Evolutionary conservation across 2,329 filamentous ascomycete genomes (phyloP).

Genomic region (Penicillium sp.): DNA sequence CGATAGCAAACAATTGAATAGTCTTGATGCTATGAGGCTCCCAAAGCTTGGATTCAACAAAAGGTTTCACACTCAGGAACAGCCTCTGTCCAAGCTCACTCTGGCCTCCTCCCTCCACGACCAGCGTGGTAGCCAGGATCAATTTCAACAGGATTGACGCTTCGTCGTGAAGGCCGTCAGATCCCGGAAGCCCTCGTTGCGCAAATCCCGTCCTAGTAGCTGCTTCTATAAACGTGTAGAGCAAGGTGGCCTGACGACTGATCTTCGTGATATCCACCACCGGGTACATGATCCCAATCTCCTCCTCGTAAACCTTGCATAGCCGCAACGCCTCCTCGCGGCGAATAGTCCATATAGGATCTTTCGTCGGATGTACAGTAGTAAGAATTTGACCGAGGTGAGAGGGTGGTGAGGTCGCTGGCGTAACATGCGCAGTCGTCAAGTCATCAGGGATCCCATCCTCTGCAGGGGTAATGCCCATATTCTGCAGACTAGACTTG

Average conservation of each 20-base stretch:
- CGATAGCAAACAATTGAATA: constrained; percentile 59
- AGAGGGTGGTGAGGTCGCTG: constrained; percentile 48
- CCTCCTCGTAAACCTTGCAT: constrained; percentile 80
- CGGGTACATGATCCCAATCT: constrained; percentile 91
- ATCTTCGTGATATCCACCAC: constrained; percentile 73
- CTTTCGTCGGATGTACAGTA: constrained; percentile 55
- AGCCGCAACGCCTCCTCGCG: constrained; percentile 79
- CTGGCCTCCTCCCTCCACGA: constrained; percentile 76
- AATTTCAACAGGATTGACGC: constrained; percentile 76
- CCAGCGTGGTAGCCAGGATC: constrained; percentile 74
- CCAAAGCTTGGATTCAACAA: constrained; percentile 65
- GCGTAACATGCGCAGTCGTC: constrained; percentile 56
- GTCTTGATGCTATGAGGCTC: constrained; percentile 59
- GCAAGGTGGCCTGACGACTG: constrained; percentile 66
- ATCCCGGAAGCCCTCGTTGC: constrained; percentile 54
- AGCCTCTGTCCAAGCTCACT: constrained; percentile 72
- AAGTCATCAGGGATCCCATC: constrained; percentile 63
- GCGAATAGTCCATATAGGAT: constrained; percentile 77
- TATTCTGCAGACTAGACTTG: constrained; percentile 81
- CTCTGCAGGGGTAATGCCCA: constrained; percentile 72
- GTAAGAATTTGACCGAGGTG: constrained; percentile 31
- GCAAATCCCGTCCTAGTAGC: constrained; percentile 61
- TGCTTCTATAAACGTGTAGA: constrained; percentile 74
- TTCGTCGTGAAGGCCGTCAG: constrained; percentile 63
- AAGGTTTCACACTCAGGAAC: constrained; percentile 73